Percentiles rank a stretch among this genome's conserved stretches.
phyloP scores from a whole-genome alignment of 2,329 filamentous ascomycete species.

The Neodidymelliopsis sp. region DNA sequence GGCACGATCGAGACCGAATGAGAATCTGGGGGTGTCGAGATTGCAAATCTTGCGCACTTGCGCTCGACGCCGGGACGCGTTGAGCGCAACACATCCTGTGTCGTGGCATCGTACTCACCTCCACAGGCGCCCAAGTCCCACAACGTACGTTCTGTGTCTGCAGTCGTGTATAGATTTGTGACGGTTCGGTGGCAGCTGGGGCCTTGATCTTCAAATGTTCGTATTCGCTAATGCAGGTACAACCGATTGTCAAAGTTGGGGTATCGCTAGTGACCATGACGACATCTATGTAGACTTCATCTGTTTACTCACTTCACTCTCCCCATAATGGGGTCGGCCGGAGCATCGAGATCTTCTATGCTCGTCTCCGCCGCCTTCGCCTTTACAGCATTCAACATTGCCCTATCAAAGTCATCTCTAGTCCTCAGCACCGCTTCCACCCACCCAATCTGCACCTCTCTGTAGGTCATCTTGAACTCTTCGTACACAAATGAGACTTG shows the following conservation, averaged over 20 bases:
- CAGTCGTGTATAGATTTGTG: too few species aligned
- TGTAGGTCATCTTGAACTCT: constrained; percentile 83
- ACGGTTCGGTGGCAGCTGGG: not conserved
- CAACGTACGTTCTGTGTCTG: too few species aligned
- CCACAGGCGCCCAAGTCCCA: not conserved
- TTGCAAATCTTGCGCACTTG: constrained; percentile 4
- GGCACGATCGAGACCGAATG: constrained; percentile 1
- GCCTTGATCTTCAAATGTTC: constrained; percentile 7
- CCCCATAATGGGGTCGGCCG: constrained; percentile 88
- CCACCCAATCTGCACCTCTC: constrained; percentile 95
- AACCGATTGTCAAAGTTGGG: not conserved
- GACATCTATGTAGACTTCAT: too few species aligned
- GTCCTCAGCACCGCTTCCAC: constrained; percentile 88
- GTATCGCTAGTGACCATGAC: not conserved
- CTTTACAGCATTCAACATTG: constrained; percentile 89
- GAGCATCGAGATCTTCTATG: constrained; percentile 72
- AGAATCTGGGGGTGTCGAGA: not conserved
- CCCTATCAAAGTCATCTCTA: constrained; percentile 91
- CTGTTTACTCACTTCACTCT: constrained; percentile 80
- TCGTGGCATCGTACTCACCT: not conserved
- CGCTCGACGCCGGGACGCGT: not conserved
- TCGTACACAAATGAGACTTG: constrained; percentile 80
- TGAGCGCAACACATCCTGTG: not conserved
- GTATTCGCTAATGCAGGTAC: constrained; percentile 17
- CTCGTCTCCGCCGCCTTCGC: constrained; percentile 84